Base-by-base conservation (phyloP, 768 basidiomycete species). In the Lactarius sanguifluus region DNA sequence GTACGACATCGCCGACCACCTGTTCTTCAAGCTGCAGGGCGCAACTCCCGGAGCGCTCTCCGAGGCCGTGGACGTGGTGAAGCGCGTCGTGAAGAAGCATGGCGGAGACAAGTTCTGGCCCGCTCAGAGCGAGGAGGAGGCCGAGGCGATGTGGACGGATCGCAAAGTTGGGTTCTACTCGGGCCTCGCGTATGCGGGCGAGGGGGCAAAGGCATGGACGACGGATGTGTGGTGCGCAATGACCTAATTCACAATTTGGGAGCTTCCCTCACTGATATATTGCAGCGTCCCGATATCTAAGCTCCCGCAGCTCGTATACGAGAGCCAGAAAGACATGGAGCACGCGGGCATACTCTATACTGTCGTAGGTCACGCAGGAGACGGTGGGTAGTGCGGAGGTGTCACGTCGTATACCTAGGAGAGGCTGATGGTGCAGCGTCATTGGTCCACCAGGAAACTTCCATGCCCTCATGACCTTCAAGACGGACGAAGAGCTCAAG, bases 11-110 rank as follows among this genome's bases (percentile, higher is more conserved):
- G 61, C 68, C 32, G 91, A 93, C 73, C 86, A 83, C 25, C 80
- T 96, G 13, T 92, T 94, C 79, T 90, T 96, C 83, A 93, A 94
- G 75, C 86, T 96, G 75, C 91, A 93, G 71, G 91, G 91, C 13
- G 82, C 87, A 10, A 83, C 86, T 1, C 77, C 79, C 1, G 77
- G 81, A 2, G 82, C 86, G 3, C 76, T 92, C n/a, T 73, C 78
- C 2, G 89, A 90, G 69, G 86, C 87, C 0, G 84, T 87, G 0
- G 77, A 78, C 7, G 79, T 88, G 18, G 86, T 89, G 30, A 79
- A 85, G 69, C 76, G 76, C 58, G 79, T 92, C 36, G 81, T 84
- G 10, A 79, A 81, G 73, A 84, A 82, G 72, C 82, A 94, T 64
- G 89, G 89, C 0, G 90, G 88, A 3, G 82, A 81, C 10, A 83